These are phyloP conservation scores for Myriosclerotinia curreyana DNA, from an alignment of 2,329 filamentous ascomycete species.

Conservation along the genomic window DNA sequence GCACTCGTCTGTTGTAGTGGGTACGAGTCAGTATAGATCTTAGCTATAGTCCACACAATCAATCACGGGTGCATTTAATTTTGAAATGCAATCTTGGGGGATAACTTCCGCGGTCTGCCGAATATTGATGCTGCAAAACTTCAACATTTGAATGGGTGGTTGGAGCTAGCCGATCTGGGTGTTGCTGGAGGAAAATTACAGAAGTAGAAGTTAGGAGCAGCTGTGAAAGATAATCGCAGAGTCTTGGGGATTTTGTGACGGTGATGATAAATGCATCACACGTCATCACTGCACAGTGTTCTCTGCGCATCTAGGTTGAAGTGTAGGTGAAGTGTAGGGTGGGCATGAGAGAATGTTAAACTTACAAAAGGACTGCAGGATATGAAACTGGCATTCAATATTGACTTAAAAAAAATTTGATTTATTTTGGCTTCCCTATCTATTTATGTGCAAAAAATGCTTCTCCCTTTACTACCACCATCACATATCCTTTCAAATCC, in stretches of 20 bases:
- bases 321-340: no score
- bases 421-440: neutral
- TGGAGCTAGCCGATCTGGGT: neutral
- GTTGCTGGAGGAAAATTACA: neutral
- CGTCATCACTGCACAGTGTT: neutral
- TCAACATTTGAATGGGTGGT: neutral
- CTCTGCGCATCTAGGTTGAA: neutral
- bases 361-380: no score
- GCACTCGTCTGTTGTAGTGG: neutral
- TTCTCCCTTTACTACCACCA: neutral
- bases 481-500: neutral
- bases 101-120: rapidly evolving
- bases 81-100: neutral
- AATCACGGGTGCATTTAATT: neutral
- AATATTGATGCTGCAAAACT: no score
- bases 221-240: no score
- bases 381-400: no score
- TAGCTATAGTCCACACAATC: neutral
- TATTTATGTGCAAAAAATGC: no score
- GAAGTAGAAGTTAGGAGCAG: neutral
- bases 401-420: no score
- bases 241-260: no score
- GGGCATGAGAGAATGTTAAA: rapidly evolving
- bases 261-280: neutral
- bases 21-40: neutral